These are phyloP conservation scores for Vinca major DNA, from an alignment of 305 asterid genomes.

Conservation along the genomic window DNA sequence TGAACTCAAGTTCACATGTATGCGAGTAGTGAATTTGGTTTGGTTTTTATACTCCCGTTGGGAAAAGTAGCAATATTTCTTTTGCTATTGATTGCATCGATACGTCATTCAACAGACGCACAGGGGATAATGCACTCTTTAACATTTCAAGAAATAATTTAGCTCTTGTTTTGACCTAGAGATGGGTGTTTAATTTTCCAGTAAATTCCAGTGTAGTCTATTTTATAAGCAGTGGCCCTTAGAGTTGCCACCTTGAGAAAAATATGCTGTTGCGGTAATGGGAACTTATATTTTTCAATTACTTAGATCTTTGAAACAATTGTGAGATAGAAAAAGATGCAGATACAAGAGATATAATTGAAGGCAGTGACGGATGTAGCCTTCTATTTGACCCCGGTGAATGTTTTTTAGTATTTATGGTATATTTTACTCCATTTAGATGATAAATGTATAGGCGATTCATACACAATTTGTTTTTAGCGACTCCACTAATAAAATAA, in stretches of 20 bases:
- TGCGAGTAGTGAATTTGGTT: conserved; percentile 12
- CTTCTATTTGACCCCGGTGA: too few relatives aligned
- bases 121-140: neutral
- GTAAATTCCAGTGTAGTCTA: neutral
- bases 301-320: too few relatives aligned
- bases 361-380: too few relatives aligned
- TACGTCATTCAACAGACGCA: neutral
- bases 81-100: conserved; percentile 1
- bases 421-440: too few relatives aligned
- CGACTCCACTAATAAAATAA: too few relatives aligned
- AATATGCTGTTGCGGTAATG: neutral
- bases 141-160: neutral
- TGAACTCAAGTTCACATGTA: conserved; percentile 70
- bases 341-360: too few relatives aligned
- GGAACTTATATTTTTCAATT: neutral
- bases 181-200: neutral
- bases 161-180: neutral
- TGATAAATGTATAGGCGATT: too few relatives aligned
- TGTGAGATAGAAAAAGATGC: too few relatives aligned
- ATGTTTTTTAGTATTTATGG: too few relatives aligned
- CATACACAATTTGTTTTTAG: too few relatives aligned
- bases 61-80: neutral
- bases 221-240: neutral
- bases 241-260: neutral
- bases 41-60: too few relatives aligned